These are phyloP conservation scores for Austropuccinia psidii DNA, from an alignment of 1,284 basidiomycete species.

Conservation along the genomic window DNA sequence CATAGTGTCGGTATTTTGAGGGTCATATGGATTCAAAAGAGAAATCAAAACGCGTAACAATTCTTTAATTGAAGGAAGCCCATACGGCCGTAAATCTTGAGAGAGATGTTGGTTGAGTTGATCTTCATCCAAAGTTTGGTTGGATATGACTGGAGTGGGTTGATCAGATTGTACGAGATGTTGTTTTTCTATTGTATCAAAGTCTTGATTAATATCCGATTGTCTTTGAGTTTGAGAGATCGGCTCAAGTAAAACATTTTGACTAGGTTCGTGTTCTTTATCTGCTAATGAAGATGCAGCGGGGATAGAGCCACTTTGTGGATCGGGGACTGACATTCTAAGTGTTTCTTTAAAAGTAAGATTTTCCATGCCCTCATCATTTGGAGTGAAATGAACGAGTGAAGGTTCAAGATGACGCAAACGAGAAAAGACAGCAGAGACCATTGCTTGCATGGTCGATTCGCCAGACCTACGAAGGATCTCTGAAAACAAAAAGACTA, in stretches of 20 bases:
- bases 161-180: neutral
- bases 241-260: conserved; percentile 42
- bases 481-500: conserved; percentile 54
- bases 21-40: conserved; percentile 86
- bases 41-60: conserved; percentile 89
- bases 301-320: conserved; percentile 38
- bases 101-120: conserved; percentile 40
- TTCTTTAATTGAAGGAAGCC: conserved; percentile 85
- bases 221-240: conserved; percentile 40
- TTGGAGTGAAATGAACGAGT: conserved; percentile 34
- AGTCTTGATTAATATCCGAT: conserved; percentile 39
- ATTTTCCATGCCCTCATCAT: conserved; percentile 22
- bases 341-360: conserved; percentile 33
- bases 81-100: conserved; percentile 56
- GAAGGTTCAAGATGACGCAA: conserved; percentile 52
- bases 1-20: conserved; percentile 93
- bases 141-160: conserved; percentile 4
- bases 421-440: conserved; percentile 69
- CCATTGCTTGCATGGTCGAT: conserved; percentile 80
- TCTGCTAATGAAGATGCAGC: conserved; percentile 2
- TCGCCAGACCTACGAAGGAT: conserved; percentile 86
- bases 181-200: conserved; percentile 25
- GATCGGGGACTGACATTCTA: conserved; percentile 39
- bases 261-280: conserved; percentile 39
- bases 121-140: conserved; percentile 37